phyloP scores from a whole-genome alignment of 768 basidiomycete species.

The Phylloporus arenicola region DNA sequence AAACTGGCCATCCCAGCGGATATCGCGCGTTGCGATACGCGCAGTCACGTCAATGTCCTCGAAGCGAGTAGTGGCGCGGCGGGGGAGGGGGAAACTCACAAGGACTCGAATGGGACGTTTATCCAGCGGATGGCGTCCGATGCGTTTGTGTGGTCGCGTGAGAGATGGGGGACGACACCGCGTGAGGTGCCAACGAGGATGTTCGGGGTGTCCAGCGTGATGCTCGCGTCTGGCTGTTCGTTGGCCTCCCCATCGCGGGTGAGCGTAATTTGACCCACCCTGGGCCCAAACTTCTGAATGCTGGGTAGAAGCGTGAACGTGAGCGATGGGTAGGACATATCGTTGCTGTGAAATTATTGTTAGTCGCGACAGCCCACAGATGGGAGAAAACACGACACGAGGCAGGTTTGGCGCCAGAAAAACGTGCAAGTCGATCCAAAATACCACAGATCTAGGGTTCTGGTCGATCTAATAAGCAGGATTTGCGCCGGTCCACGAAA shows the following conservation, averaged over 20 bases:
- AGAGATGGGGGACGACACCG: constrained; percentile 70
- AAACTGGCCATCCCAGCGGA: constrained; percentile 36
- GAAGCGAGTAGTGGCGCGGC: neutral
- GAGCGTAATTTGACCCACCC: constrained; percentile 20
- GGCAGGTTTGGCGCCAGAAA: neutral
- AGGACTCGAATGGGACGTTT: constrained; percentile 73
- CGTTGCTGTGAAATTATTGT: neutral
- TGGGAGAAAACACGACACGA: neutral
- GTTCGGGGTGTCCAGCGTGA: constrained; percentile 55
- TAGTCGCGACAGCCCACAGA: neutral
- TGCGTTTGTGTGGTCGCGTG: constrained; percentile 49
- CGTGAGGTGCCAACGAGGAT: constrained; percentile 62
- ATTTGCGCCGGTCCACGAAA: neutral
- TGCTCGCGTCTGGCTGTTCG: neutral
- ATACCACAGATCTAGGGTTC: neutral
- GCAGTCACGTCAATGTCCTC: neutral
- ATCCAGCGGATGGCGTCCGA: constrained; percentile 56
- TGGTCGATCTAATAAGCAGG: neutral
- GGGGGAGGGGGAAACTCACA: constrained; percentile 46
- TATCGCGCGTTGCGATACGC: too few relatives aligned
- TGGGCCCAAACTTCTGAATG: constrained; percentile 21
- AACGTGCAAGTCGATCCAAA: neutral
- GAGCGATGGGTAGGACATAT: constrained; percentile 11
- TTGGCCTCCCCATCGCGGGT: constrained; percentile 3
- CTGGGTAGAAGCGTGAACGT: constrained; percentile 11